Conservation (phyloP, 345 rosid genomes). For the Gossypium arboreum region DNA sequence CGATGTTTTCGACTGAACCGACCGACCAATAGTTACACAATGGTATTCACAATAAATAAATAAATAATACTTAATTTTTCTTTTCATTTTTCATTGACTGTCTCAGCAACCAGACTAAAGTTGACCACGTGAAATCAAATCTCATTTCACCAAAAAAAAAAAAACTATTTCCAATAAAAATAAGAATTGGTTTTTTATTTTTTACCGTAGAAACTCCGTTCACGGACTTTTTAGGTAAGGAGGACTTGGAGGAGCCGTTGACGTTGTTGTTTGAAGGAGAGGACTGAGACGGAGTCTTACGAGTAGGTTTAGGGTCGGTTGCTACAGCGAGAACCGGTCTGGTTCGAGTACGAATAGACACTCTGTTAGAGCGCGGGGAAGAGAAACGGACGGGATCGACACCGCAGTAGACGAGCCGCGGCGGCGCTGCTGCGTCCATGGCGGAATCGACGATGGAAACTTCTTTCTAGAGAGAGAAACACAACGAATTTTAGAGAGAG, state of each 20-base stretch:
- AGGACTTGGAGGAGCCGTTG: slow-evolving; percentile 43
- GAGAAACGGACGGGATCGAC: slow-evolving; percentile 34
- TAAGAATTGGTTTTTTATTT: neutral
- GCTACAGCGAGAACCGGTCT: slow-evolving; percentile 55
- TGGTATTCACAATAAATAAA: neutral
- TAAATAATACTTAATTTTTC: neutral
- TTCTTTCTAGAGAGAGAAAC: neutral
- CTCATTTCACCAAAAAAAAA: neutral
- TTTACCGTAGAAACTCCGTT: slow-evolving; percentile 62
- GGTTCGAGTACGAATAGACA: slow-evolving; percentile 28
- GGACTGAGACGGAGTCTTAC: slow-evolving; percentile 34
- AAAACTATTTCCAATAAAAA: neutral
- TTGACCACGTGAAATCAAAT: neutral
- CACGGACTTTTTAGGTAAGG: slow-evolving; percentile 35
- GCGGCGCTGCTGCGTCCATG: slow-evolving; percentile 59
- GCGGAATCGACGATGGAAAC: slow-evolving; percentile 14
- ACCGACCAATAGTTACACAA: too few species aligned
- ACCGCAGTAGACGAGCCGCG: slow-evolving; percentile 56
- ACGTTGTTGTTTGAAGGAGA: slow-evolving; percentile 13
- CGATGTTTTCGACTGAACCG: too few species aligned
- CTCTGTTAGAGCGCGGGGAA: slow-evolving; percentile 24
- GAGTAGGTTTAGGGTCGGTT: slow-evolving; percentile 65
- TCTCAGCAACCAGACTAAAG: slow-evolving; percentile 7
- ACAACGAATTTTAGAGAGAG: neutral
- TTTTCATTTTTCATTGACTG: slow-evolving; percentile 13